Conservation (phyloP, 164 flowering plant species). For the Houttuynia cordata region DNA sequence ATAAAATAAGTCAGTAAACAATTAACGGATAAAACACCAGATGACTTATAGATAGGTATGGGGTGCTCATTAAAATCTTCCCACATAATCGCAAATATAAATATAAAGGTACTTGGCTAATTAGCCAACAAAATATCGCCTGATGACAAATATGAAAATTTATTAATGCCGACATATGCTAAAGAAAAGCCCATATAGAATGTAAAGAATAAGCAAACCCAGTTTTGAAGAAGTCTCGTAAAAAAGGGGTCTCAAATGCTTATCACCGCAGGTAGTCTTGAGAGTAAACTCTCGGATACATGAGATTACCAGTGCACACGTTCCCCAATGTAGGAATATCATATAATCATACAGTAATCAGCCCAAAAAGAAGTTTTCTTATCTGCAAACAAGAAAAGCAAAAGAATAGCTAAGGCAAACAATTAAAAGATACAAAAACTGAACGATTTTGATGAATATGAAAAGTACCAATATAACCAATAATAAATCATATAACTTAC, state of each 20-base stretch:
- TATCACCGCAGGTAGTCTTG: neutral
- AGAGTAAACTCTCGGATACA: neutral
- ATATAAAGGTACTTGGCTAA: too few species aligned
- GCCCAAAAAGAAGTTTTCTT: slow-evolving; percentile 42
- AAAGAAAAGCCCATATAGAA: neutral
- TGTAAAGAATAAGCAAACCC: neutral
- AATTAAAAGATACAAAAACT: too few species aligned
- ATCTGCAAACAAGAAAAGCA: slow-evolving; percentile 34
- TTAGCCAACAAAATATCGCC: neutral
- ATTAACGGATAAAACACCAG: neutral
- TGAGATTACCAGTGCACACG: neutral
- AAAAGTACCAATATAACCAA: neutral
- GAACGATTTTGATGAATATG: too few species aligned
- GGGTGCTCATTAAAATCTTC: too few species aligned
- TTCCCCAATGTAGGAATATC: neutral
- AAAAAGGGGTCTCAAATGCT: neutral
- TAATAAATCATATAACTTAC: too few species aligned
- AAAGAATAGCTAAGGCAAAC: neutral
- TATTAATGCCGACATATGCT: neutral
- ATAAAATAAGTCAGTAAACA: neutral
- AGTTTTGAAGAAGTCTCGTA: neutral
- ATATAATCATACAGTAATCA: slow-evolving; percentile 26
- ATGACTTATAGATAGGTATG: neutral
- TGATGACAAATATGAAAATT: too few species aligned
- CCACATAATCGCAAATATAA: neutral